Conservation (phyloP, 306 rosid genomes). For the Calophaca sinica region DNA sequence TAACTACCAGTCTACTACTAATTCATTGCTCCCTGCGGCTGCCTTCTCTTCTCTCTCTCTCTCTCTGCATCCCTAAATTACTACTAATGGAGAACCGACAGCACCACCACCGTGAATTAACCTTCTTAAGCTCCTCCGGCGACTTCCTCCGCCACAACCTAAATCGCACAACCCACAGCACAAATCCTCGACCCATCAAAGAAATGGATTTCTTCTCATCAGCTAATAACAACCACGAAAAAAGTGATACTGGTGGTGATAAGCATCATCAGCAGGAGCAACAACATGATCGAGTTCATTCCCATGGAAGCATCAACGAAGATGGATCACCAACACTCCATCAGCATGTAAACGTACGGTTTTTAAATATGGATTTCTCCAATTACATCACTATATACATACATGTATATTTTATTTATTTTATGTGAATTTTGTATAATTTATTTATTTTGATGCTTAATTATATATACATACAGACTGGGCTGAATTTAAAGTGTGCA, state of each 20-base stretch:
- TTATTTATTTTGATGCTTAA: not conserved
- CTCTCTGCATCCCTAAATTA: not conserved
- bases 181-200: slow-evolving; percentile 43
- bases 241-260: too few species aligned
- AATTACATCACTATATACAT: too few species aligned
- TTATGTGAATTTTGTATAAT: not conserved
- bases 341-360: slow-evolving; percentile 46
- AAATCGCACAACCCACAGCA: not conserved
- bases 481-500: slow-evolving; percentile 45
- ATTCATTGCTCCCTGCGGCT: too few species aligned
- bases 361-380: not conserved
- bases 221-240: not conserved
- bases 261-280: too few species aligned
- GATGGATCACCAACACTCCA: slow-evolving; percentile 22
- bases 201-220: slow-evolving; percentile 58
- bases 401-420: too few species aligned
- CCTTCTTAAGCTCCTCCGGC: slow-evolving; percentile 43
- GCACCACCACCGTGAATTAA: slow-evolving; percentile 47
- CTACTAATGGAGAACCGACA: slow-evolving; percentile 49
- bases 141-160: slow-evolving; percentile 2
- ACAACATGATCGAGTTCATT: too few species aligned
- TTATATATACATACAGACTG: slow-evolving; percentile 42
- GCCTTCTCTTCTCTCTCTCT: not conserved
- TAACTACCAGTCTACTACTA: not conserved
- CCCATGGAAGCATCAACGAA: too few species aligned